phyloP scores from a whole-genome alignment of 257 asterid species.

The Nicotiana noctiflora region DNA sequence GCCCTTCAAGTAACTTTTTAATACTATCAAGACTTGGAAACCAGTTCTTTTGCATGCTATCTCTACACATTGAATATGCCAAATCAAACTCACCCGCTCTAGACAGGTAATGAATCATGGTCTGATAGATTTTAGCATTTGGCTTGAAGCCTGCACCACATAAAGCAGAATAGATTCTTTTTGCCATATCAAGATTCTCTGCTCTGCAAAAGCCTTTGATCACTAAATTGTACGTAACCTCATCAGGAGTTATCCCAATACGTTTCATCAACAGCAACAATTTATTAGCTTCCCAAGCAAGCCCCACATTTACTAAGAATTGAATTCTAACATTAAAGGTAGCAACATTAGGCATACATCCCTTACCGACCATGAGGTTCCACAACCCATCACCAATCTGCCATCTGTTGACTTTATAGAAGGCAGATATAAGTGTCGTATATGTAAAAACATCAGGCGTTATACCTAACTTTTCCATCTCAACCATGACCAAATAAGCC shows the following conservation, averaged over 20 bases:
- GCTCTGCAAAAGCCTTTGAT: constrained; percentile 64
- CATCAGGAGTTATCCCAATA: constrained; percentile 38
- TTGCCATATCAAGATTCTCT: constrained; percentile 50
- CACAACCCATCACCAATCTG: constrained; percentile 69
- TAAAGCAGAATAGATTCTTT: constrained; percentile 49
- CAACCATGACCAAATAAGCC: constrained; percentile 49
- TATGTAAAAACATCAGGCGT: constrained; percentile 71
- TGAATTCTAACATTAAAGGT: constrained; percentile 79
- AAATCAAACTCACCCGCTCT: constrained; percentile 37
- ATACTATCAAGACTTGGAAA: constrained; percentile 60
- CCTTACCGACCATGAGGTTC: constrained; percentile 64
- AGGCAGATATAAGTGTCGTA: constrained; percentile 67
- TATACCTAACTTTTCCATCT: constrained; percentile 53
- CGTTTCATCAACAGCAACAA: constrained; percentile 44
- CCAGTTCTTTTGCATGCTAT: constrained; percentile 58
- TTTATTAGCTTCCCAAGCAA: constrained; percentile 73
- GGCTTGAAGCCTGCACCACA: constrained; percentile 48
- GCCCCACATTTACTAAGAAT: constrained; percentile 48
- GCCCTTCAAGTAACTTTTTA: constrained; percentile 47
- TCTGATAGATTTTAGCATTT: constrained; percentile 64
- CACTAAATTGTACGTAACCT: constrained; percentile 72
- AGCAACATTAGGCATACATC: constrained; percentile 64
- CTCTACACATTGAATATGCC: constrained; percentile 61
- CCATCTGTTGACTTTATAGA: constrained; percentile 39
- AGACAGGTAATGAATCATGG: constrained; percentile 66